Conservation (phyloP, 345 rosid species). For the Camelina neglecta region DNA sequence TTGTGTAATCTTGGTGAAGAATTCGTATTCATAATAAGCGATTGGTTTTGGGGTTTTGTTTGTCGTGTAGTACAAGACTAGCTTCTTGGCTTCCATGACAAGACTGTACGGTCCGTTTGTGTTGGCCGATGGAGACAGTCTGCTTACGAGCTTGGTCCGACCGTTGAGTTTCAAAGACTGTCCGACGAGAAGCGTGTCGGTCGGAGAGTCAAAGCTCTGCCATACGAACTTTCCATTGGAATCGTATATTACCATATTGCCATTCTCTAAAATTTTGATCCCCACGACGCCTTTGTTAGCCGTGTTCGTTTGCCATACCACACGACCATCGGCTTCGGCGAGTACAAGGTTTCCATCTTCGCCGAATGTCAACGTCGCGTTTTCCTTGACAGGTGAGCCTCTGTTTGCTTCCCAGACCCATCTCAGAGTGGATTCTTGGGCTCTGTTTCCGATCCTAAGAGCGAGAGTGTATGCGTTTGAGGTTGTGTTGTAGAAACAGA, state of each 20-base stretch:
- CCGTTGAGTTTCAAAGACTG: slow-evolving; percentile 50
- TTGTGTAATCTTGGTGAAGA: background rate
- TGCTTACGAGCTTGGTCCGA: slow-evolving; percentile 55
- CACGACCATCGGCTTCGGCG: slow-evolving; percentile 59
- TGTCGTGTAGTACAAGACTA: slow-evolving; percentile 48
- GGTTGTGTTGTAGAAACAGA: slow-evolving; percentile 68
- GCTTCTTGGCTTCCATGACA: slow-evolving; percentile 52
- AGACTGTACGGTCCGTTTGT: slow-evolving; percentile 57
- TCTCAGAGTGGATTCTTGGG: slow-evolving; percentile 47
- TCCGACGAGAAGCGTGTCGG: slow-evolving; percentile 65
- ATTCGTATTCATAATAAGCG: slow-evolving; percentile 36
- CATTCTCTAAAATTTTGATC: slow-evolving; percentile 54
- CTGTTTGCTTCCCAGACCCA: slow-evolving; percentile 84
- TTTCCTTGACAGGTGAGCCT: slow-evolving; percentile 64
- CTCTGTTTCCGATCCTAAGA: slow-evolving; percentile 50
- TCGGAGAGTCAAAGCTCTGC: slow-evolving; percentile 69
- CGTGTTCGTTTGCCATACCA: slow-evolving; percentile 69
- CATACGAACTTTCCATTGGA: slow-evolving; percentile 51
- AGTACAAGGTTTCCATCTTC: slow-evolving; percentile 60
- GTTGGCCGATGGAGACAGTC: slow-evolving; percentile 46
- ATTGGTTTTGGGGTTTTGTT: slow-evolving; percentile 44
- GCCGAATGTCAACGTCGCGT: slow-evolving; percentile 56
- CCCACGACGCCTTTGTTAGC: slow-evolving; percentile 67
- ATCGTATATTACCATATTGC: slow-evolving; percentile 66
- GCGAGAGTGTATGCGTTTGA: slow-evolving; percentile 64